Evolutionary conservation across 371 early-diverging fungal species (phyloP).

Genomic region (Rhizopus stolonifer): DNA sequence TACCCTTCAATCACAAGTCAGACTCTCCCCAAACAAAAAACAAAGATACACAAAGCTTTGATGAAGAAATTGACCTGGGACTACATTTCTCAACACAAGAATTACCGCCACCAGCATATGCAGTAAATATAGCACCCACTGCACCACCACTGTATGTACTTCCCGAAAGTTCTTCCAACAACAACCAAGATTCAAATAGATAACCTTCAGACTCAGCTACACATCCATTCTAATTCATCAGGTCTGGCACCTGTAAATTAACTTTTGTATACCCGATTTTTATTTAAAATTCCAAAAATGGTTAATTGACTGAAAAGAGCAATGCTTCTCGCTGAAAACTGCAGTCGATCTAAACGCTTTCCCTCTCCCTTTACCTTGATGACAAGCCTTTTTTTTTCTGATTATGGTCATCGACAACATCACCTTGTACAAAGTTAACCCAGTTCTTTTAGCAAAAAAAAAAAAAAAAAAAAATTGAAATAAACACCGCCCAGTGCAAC

Average conservation of each 20-base stretch:
- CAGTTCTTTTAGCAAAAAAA: too few relatives aligned
- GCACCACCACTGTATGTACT: constrained; percentile 4
- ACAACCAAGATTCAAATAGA: not conserved
- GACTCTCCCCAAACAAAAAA: not conserved
- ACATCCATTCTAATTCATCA: not conserved
- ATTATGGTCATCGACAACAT: too few relatives aligned
- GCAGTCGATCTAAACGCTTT: too few relatives aligned
- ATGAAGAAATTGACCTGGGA: not conserved
- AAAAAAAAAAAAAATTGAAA: too few relatives aligned
- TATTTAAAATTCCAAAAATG: not conserved
- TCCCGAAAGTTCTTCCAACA: not conserved
- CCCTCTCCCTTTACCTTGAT: too few relatives aligned
- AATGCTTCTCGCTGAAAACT: too few relatives aligned
- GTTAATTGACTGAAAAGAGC: not conserved
- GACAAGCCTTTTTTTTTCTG: too few relatives aligned
- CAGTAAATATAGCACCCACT: constrained; percentile 6
- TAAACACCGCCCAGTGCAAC: too few relatives aligned
- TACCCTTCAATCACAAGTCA: not conserved
- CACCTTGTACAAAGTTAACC: too few relatives aligned
- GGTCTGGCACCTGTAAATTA: constrained; percentile 1
- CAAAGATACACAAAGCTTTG: not conserved
- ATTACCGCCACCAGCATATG: constrained; percentile 12
- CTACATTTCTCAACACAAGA: not conserved
- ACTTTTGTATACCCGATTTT: not conserved
- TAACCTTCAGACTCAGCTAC: not conserved